Evolutionary conservation across 139 green algal genomes (phyloP).

Genomic region (Eudorina sp.): DNA sequence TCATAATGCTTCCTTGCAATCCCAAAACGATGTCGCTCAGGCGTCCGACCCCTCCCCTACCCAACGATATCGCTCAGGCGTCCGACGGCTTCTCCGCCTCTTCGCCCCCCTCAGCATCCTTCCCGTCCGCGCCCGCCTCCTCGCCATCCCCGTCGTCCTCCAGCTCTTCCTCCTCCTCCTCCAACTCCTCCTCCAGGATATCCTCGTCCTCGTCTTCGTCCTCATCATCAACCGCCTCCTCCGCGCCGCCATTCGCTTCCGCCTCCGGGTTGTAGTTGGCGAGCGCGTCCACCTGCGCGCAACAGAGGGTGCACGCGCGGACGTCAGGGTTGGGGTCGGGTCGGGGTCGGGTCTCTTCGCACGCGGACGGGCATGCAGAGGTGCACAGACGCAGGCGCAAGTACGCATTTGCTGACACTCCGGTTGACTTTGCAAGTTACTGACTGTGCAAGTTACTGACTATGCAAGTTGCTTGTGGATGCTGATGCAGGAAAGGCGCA

Average conservation of each 20-base stretch:
- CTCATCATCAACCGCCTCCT: not conserved
- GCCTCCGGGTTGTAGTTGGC: not conserved
- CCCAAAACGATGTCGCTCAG: no score
- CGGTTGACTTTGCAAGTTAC: not conserved
- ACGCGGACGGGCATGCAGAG: not conserved
- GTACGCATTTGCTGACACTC: not conserved
- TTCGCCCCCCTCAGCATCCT: not conserved
- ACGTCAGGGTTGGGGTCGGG: not conserved
- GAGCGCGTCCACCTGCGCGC: conserved; percentile 21
- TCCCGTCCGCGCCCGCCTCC: not conserved
- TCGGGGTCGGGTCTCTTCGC: no score
- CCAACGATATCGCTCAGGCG: no score
- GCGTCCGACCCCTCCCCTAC: no score
- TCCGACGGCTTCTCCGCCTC: no score
- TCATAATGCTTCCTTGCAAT: no score
- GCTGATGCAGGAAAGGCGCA: no score
- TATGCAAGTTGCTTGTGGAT: not conserved
- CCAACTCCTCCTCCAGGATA: not conserved
- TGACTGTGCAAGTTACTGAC: not conserved
- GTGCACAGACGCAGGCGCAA: not conserved
- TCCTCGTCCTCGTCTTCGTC: conserved; percentile 6
- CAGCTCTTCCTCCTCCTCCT: no score
- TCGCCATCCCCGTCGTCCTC: not conserved
- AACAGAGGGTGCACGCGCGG: not conserved
- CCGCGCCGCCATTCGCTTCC: not conserved